Conservation (phyloP, 208 protist species). For the Acanthamoeba culbertsoni region DNA sequence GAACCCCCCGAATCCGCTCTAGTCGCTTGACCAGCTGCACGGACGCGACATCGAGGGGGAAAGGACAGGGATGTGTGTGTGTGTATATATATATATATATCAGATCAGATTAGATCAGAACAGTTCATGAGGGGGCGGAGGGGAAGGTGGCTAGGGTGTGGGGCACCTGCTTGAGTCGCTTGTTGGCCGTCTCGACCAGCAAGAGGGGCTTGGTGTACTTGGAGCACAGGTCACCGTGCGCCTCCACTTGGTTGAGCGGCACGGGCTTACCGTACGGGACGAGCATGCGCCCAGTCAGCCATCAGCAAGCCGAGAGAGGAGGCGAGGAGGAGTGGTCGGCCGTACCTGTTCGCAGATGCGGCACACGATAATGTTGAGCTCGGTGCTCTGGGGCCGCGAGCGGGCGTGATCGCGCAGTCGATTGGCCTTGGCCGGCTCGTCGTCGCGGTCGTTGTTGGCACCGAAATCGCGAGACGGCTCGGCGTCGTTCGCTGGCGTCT, state of each 20-base stretch:
- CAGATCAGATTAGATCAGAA: not conserved
- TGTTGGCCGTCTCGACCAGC: slow-evolving; percentile 6
- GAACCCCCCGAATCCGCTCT: not conserved
- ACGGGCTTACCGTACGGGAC: not conserved
- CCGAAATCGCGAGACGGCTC: not conserved
- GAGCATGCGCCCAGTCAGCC: not conserved
- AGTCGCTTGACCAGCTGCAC: not conserved
- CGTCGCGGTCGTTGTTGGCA: slow-evolving; percentile 28
- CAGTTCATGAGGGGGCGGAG: not conserved
- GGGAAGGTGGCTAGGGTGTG: not conserved
- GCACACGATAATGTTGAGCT: slow-evolving; percentile 17
- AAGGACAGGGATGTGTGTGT: too few species aligned
- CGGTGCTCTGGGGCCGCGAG: not conserved
- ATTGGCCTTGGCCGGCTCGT: too few species aligned
- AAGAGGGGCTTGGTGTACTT: slow-evolving; percentile 37
- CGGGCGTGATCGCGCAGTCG: not conserved
- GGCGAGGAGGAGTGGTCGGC: not conserved
- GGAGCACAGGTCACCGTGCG: slow-evolving; percentile 27
- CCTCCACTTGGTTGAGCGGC: slow-evolving; percentile 26
- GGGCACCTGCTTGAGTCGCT: not conserved
- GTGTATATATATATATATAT: too few species aligned
- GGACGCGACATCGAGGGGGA: not conserved
- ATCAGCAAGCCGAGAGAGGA: not conserved
- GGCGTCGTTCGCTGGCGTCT: not conserved
- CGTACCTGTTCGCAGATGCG: slow-evolving; percentile 32